Percentiles rank a stretch among this genome's conserved stretches.
These are phyloP conservation scores for Panaeolus papilionaceus DNA, from an alignment of 768 basidiomycete genomes.

Conservation along the genomic window DNA sequence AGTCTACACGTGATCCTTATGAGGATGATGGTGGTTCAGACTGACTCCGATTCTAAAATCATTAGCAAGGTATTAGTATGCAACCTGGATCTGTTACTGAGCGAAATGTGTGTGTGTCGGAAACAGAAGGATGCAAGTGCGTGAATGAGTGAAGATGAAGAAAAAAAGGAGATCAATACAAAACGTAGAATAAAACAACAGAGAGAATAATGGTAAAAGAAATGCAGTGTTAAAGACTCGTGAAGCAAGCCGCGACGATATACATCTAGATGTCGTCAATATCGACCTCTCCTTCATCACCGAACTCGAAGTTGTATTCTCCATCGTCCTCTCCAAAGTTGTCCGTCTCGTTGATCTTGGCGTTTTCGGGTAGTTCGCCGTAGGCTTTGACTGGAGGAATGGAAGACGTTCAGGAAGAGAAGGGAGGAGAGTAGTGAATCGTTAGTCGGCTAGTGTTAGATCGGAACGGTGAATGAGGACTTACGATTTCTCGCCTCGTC, in stretches of 20 bases:
- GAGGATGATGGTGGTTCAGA: neutral
- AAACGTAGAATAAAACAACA: neutral
- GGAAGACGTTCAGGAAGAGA: neutral
- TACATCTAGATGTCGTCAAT: constrained; percentile 82
- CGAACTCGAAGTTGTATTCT: constrained; percentile 90
- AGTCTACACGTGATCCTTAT: neutral
- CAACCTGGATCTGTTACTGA: constrained; percentile 11
- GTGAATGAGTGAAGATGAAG: neutral
- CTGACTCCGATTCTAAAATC: constrained; percentile 12
- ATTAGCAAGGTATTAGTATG: neutral
- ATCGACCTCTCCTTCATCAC: constrained; percentile 87
- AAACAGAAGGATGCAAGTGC: neutral
- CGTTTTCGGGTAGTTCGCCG: constrained; percentile 95
- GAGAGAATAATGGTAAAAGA: constrained; percentile 9
- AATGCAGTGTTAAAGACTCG: neutral
- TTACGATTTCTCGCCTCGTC: constrained; percentile 88
- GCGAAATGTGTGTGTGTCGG: constrained; percentile 8
- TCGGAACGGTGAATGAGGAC: constrained; percentile 30
- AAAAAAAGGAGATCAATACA: neutral
- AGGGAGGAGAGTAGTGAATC: too few relatives aligned
- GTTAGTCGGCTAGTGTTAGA: neutral
- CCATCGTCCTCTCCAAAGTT: constrained; percentile 91
- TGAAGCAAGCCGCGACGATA: constrained; percentile 13
- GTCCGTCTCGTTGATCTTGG: constrained; percentile 97
- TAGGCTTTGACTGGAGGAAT: constrained; percentile 84